Evolutionary conservation across 106 monocot genomes (phyloP).

Genomic region (Posidonia australis): DNA sequence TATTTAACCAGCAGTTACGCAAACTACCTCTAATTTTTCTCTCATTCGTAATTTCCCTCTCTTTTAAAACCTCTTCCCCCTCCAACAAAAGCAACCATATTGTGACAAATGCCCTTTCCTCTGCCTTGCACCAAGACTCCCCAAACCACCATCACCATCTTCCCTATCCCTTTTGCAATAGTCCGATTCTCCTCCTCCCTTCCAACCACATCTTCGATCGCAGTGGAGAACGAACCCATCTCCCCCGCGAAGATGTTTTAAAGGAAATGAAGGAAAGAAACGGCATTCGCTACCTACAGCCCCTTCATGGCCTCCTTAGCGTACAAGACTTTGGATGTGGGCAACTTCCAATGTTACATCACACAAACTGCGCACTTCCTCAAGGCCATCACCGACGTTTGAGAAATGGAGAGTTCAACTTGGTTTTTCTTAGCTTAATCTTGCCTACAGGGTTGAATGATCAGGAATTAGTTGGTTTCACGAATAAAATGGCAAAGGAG

Average conservation of each 20-base stretch:
- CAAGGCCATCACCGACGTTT: conserved; percentile 64
- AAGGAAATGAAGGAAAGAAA: conserved; percentile 46
- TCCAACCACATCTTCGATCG: neutral
- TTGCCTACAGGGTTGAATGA: neutral
- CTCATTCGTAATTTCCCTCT: too few relatives aligned
- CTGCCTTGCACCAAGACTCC: neutral
- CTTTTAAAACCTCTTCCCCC: too few relatives aligned
- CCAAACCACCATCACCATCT: neutral
- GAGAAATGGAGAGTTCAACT: conserved; percentile 9
- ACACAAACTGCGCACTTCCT: conserved; percentile 77
- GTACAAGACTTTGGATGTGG: conserved; percentile 49
- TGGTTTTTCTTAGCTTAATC: neutral
- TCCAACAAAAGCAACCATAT: too few relatives aligned
- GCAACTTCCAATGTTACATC: conserved; percentile 52
- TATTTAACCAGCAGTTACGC: too few relatives aligned
- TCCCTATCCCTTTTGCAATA: neutral
- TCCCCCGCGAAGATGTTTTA: conserved; percentile 17
- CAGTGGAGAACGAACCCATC: neutral
- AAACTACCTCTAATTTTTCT: too few relatives aligned
- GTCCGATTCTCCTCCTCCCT: neutral
- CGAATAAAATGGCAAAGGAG: conserved; percentile 74
- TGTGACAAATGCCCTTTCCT: too few relatives aligned
- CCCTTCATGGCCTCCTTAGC: conserved; percentile 78
- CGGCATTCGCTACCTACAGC: conserved; percentile 35
- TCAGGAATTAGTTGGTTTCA: conserved; percentile 12